A percentile compares a stretch with the other conserved stretches of the same genome.
phyloP scores from a whole-genome alignment of 805 yeast genomes.

The Yamadazyma endophytica region DNA sequence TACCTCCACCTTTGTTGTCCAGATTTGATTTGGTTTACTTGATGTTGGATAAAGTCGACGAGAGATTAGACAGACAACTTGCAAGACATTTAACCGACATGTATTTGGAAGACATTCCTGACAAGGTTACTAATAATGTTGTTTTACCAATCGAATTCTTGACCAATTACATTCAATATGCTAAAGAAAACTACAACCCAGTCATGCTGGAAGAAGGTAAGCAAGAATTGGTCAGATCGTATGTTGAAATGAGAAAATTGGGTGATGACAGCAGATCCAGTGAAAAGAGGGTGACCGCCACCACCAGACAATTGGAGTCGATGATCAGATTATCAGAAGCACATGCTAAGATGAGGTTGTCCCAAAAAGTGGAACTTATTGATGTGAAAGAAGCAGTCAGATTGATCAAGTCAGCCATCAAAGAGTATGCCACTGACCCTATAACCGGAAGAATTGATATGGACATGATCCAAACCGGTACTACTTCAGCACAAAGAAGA shows the following conservation, averaged over 20 bases:
- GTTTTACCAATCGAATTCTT: slow-evolving; percentile 82
- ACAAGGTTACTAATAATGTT: slow-evolving; percentile 61
- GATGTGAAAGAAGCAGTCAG: slow-evolving; percentile 95
- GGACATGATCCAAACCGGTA: slow-evolving; percentile 96
- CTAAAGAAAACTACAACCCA: slow-evolving; percentile 84
- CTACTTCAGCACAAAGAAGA: slow-evolving; percentile 79
- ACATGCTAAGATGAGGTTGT: slow-evolving; percentile 92
- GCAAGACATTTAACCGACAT: slow-evolving; percentile 88
- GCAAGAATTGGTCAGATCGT: slow-evolving; percentile 76
- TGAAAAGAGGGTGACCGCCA: slow-evolving; percentile 93
- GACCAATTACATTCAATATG: slow-evolving; percentile 87
- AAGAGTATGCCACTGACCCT: slow-evolving; percentile 98
- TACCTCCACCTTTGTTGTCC: slow-evolving; percentile 93
- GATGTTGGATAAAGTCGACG: slow-evolving; percentile 90
- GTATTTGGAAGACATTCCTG: slow-evolving; percentile 86
- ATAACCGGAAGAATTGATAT: slow-evolving; percentile 94
- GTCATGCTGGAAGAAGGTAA: slow-evolving; percentile 75
- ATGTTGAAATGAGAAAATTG: slow-evolving; percentile 88
- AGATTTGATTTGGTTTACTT: slow-evolving; percentile 93
- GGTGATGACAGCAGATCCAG: slow-evolving; percentile 88
- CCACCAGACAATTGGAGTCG: slow-evolving; percentile 93
- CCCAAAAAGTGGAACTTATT: slow-evolving; percentile 60
- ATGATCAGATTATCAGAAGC: slow-evolving; percentile 95
- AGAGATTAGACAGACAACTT: slow-evolving; percentile 72
- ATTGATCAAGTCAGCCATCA: slow-evolving; percentile 86